phyloP scores from a whole-genome alignment of 129 eudicot species.

The Artemisia argyi region DNA sequence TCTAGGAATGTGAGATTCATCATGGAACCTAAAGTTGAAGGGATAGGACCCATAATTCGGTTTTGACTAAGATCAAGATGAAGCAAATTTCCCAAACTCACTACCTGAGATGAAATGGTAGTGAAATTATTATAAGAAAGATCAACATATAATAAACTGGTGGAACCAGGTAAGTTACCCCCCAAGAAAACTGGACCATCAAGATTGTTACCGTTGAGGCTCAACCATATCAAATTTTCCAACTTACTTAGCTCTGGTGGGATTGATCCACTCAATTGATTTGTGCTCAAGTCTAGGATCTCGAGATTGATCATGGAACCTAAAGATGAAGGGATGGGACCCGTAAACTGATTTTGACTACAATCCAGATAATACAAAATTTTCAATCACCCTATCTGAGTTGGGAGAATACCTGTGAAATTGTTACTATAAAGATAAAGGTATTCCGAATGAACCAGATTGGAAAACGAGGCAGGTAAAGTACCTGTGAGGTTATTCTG shows the following conservation, averaged over 20 bases:
- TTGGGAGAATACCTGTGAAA: no score
- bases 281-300: constrained; percentile 13
- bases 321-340: constrained; percentile 6
- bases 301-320: not conserved
- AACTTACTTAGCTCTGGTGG: not conserved
- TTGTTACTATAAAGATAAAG: no score
- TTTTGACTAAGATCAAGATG: not conserved
- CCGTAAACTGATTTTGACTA: constrained; percentile 6
- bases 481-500: no score
- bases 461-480: no score
- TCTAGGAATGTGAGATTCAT: not conserved
- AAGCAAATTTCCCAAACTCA: not conserved
- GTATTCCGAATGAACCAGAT: no score
- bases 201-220: not conserved
- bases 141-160: not conserved
- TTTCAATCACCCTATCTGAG: not conserved
- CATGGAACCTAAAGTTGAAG: not conserved
- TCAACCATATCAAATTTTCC: not conserved
- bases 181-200: not conserved
- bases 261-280: not conserved
- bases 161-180: not conserved
- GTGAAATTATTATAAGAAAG: not conserved
- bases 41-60: not conserved
- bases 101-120: not conserved
- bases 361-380: constrained; percentile 1